A percentile compares a stretch with the other conserved stretches of the same genome.
These are phyloP conservation scores for Penicillium crystallinum DNA, from an alignment of 495 filamentous ascomycete genomes.

Conservation along the genomic window DNA sequence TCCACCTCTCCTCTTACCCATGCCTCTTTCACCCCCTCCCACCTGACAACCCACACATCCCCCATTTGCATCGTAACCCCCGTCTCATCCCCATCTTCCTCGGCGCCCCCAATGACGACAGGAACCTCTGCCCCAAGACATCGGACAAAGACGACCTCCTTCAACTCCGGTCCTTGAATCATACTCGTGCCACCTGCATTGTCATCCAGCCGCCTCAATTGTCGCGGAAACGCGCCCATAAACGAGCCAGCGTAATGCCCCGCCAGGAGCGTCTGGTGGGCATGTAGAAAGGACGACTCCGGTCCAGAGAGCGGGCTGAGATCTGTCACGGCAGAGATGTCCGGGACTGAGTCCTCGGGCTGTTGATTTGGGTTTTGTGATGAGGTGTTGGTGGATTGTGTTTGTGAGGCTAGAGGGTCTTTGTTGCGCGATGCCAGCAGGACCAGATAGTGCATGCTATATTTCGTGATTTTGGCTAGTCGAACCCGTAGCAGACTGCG, in stretches of 20 bases:
- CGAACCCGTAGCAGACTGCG: constrained; percentile 79
- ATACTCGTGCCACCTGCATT: constrained; percentile 83
- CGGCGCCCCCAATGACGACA: constrained; percentile 52
- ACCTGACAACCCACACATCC: constrained; percentile 82
- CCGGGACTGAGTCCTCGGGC: constrained; percentile 36
- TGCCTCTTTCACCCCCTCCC: constrained; percentile 69
- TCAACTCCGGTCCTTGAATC: constrained; percentile 80
- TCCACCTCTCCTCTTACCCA: constrained; percentile 75
- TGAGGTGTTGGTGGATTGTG: constrained; percentile 41
- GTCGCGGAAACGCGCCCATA: constrained; percentile 68
- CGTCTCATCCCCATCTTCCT: constrained; percentile 52
- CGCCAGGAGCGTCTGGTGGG: constrained; percentile 77
- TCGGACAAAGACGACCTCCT: constrained; percentile 78
- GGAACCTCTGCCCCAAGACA: constrained; percentile 55
- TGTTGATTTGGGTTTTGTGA: constrained; percentile 12
- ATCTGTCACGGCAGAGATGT: constrained; percentile 36
- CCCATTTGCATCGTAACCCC: constrained; percentile 61
- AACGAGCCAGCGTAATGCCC: constrained; percentile 79
- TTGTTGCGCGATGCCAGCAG: constrained; percentile 48
- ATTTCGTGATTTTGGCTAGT: constrained; percentile 62
- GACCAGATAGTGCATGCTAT: constrained; percentile 41
- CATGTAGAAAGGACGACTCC: constrained; percentile 71
- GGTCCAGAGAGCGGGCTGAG: constrained; percentile 56
- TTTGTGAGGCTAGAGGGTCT: constrained; percentile 45
- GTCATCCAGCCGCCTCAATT: constrained; percentile 80